Evolutionary conservation across 2,329 filamentous ascomycete species (phyloP), one percentile per base, ranked within the genome.

Genomic region (Pestalotiopsis sp.): DNA sequence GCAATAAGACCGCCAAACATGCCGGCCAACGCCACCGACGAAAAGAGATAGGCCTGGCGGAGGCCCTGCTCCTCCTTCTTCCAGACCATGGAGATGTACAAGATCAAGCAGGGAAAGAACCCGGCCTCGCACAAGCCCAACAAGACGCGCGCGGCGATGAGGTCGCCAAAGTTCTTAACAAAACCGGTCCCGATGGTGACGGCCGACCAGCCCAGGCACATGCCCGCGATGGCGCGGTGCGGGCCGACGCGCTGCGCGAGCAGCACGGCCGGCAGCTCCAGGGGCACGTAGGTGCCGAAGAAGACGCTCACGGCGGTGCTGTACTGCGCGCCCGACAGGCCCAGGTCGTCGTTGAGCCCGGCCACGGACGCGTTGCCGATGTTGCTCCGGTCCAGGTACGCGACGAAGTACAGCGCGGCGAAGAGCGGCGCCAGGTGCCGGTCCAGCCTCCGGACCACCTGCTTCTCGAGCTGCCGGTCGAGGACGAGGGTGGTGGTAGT

Each of bases 1-100:
- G 90, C 90, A 0, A 92, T 82, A 0, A 92, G 81, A 0, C 90
- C 90, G 25, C 90, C 90, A 64, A 84, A 90, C 1, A 89, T 89
- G 5, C 90, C 90, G 0, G 90, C 88, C 1, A 91, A 78, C 0
- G 90, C 89, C 1, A 89, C 85, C 2, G 83, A 84, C 11, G 87
- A 84, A 74, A 91, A 91, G 2, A 92, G 82, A 71, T 90, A 91
- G 7, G 87, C 87, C 2, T 91, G 87, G 1, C 90, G 86, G 3
- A 91, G 78, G 0, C 88, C 89, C 4, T 91, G 82, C 72, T 91
- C 88, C 9, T 82, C 82, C 71, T 88, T 89, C 23, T 84, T 87
- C 76, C 91, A 92, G 78, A 90, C 91, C 68, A 90, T 83, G 0
- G 89, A 90, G 17, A 92, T 80, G 68, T 91, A 91, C 31, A 86